Evolutionary conservation across 1,284 basidiomycete genomes (phyloP).

Genomic region (Apiotrichum brassicae): DNA sequence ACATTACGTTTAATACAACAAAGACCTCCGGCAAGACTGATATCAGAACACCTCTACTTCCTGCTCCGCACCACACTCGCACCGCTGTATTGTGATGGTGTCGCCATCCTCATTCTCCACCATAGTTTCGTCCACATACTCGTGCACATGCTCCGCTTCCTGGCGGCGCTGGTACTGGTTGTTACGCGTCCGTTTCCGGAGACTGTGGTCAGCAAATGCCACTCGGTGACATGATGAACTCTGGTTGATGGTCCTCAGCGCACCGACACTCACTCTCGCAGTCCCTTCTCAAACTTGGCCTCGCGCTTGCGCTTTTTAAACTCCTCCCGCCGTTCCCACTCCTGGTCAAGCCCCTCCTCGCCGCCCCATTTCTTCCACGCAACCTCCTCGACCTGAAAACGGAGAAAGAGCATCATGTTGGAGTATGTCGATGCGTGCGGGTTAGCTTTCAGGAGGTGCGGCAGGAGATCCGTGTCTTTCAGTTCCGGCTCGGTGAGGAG

Average conservation of each 20-base stretch:
- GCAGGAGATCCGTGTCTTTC: slow-evolving; percentile 81
- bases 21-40: neutral
- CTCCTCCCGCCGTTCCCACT: slow-evolving; percentile 70
- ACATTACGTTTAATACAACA: neutral
- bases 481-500: slow-evolving; percentile 87
- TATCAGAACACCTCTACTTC: slow-evolving; percentile 69
- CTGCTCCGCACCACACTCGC: slow-evolving; percentile 80
- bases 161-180: slow-evolving; percentile 80
- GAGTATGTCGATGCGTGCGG: slow-evolving; percentile 94
- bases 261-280: slow-evolving; percentile 55
- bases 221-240: neutral
- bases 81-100: slow-evolving; percentile 55
- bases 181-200: slow-evolving; percentile 77
- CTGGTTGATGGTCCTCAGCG: neutral
- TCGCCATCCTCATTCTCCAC: slow-evolving; percentile 50
- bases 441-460: slow-evolving; percentile 91
- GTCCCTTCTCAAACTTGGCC: slow-evolving; percentile 82
- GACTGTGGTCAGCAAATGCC: slow-evolving; percentile 22
- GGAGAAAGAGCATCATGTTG: slow-evolving; percentile 99
- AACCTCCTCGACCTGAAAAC: slow-evolving; percentile 90
- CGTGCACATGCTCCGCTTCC: slow-evolving; percentile 80
- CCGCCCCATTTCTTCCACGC: slow-evolving; percentile 98
- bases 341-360: slow-evolving; percentile 79
- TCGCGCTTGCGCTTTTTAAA: slow-evolving; percentile 89
- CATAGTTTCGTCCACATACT: slow-evolving; percentile 59